phyloP scores from a whole-genome alignment of 106 monocot species.

The Dioscorea dumetorum region DNA sequence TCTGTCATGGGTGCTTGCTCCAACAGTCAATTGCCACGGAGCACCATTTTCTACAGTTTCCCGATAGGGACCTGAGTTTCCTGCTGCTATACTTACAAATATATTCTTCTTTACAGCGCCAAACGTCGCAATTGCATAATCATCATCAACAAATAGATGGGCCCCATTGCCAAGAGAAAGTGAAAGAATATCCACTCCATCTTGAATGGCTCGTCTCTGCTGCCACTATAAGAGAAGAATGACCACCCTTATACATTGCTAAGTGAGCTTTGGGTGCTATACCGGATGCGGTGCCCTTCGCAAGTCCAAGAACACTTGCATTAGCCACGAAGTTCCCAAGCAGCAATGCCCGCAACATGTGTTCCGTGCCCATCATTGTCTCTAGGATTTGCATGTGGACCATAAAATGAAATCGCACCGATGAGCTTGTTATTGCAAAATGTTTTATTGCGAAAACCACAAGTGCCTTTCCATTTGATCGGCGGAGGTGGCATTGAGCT shows the following conservation, averaged over 20 bases:
- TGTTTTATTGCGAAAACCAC: neutral
- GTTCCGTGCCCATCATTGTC: too few relatives aligned
- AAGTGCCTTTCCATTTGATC: neutral
- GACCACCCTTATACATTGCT: too few relatives aligned
- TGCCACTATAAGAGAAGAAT: too few relatives aligned
- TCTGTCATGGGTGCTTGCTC: constrained; percentile 15
- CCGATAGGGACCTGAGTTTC: neutral
- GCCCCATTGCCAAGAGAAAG: neutral
- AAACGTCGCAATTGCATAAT: neutral
- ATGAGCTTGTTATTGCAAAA: neutral
- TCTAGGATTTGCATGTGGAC: too few relatives aligned
- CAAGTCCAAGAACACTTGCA: too few relatives aligned
- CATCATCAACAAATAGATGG: neutral
- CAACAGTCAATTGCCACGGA: constrained; percentile 15
- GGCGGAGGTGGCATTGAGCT: neutral
- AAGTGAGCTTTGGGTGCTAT: too few relatives aligned
- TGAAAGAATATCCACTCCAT: neutral
- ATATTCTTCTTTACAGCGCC: neutral
- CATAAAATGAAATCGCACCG: neutral
- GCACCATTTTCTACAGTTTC: neutral
- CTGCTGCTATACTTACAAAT: neutral
- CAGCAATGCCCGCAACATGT: too few relatives aligned
- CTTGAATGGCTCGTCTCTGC: too few relatives aligned
- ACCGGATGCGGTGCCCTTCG: too few relatives aligned
- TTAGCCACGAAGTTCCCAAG: too few relatives aligned